phyloP scores from a whole-genome alignment of 2,329 filamentous ascomycete genomes.

The Ilyonectria sp. region DNA sequence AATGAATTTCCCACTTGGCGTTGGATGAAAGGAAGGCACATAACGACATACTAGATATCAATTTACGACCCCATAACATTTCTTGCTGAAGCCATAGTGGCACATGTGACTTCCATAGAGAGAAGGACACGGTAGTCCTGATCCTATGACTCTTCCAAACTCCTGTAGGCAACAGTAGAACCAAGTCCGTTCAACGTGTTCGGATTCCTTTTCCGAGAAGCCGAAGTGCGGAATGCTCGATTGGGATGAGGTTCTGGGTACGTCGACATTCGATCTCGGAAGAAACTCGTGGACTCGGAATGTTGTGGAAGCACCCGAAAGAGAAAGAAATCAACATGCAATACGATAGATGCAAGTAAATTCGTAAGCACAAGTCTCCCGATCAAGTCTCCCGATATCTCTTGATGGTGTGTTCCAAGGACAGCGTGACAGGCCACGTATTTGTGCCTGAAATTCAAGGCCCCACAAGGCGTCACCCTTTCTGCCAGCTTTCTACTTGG shows the following conservation, averaged over 20 bases:
- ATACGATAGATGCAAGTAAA: conserved; percentile 8
- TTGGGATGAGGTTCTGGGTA: background rate
- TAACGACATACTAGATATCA: conserved; percentile 47
- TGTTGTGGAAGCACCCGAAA: background rate
- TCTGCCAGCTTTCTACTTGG: conserved; percentile 49
- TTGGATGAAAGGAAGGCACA: conserved; percentile 44
- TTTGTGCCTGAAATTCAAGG: conserved; percentile 46
- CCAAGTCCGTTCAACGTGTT: background rate
- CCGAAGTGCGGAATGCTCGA: background rate
- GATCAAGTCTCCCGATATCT: conserved; percentile 28
- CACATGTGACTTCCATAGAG: background rate
- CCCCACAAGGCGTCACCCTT: conserved; percentile 43
- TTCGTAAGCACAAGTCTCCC: conserved; percentile 7
- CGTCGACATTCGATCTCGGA: background rate
- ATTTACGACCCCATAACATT: conserved; percentile 41
- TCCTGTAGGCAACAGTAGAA: background rate
- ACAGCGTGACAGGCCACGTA: conserved; percentile 41
- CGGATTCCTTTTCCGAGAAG: background rate
- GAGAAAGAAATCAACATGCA: conserved; percentile 2
- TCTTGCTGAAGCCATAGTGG: background rate
- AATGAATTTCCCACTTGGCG: conserved; percentile 45
- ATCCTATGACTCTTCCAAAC: background rate
- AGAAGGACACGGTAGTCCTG: background rate
- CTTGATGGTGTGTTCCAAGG: conserved; percentile 34
- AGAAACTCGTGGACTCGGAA: background rate